Conservation (phyloP, 257 asterid genomes). For the Fraxinus americana region DNA sequence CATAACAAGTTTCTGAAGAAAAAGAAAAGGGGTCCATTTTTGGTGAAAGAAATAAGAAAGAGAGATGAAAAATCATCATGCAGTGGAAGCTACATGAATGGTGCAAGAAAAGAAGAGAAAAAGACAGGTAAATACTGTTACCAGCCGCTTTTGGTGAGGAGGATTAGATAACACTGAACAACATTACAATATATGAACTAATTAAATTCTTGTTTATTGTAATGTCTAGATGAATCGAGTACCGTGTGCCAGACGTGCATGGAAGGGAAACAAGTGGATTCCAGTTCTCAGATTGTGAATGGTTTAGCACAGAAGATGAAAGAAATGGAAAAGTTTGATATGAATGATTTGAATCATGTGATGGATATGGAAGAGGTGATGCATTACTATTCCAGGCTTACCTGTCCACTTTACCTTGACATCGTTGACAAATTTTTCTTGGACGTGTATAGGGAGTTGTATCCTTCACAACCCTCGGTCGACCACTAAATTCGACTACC, state of each 20-base stretch:
- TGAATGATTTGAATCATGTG: conserved; percentile 62
- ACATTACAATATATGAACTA: background rate
- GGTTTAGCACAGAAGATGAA: conserved; percentile 59
- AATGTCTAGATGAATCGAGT: background rate
- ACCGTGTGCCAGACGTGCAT: background rate
- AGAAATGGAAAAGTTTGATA: conserved; percentile 72
- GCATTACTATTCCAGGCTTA: conserved; percentile 69
- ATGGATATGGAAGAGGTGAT: conserved; percentile 81
- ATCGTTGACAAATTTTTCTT: conserved; percentile 63
- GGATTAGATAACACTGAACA: too few relatives aligned
- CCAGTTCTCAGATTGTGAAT: conserved; percentile 30
- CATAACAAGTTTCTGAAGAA: conserved; percentile 16
- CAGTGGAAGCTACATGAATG: conserved; percentile 30
- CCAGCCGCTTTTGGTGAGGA: too few relatives aligned
- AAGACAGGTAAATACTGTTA: conserved; percentile 15
- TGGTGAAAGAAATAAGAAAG: conserved; percentile 26
- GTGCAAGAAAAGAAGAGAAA: conserved; percentile 40
- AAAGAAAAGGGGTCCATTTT: conserved; percentile 22
- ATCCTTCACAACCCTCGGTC: background rate
- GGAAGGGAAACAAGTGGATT: conserved; percentile 23
- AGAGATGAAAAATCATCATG: conserved; percentile 32
- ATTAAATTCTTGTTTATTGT: background rate
- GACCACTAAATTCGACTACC: background rate
- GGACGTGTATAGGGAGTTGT: conserved; percentile 35
- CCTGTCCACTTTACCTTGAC: conserved; percentile 60